Evolutionary conservation across 2,329 filamentous ascomycete species (phyloP).

Genomic region (Paracoccidioides brasiliensis): DNA sequence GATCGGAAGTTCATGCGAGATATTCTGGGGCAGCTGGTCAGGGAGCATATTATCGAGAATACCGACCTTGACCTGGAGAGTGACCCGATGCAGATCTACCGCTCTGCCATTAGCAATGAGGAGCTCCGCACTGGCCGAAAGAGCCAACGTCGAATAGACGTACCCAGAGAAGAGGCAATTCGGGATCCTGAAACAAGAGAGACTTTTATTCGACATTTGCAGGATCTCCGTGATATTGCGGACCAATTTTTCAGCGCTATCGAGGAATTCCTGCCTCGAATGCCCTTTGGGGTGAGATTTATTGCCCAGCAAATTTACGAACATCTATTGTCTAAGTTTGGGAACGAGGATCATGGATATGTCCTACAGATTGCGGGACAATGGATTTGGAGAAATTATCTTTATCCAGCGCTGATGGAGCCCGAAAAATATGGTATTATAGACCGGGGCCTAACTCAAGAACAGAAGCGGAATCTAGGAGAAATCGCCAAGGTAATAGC

Average conservation of each 20-base stretch:
- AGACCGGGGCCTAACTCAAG: constrained; percentile 73
- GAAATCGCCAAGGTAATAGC: constrained; percentile 86
- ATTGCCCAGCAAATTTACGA: constrained; percentile 78
- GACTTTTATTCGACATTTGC: constrained; percentile 85
- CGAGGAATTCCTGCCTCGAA: constrained; percentile 70
- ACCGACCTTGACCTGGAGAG: constrained; percentile 85
- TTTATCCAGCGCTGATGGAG: constrained; percentile 76
- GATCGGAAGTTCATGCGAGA: constrained; percentile 88
- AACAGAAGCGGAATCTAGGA: constrained; percentile 82
- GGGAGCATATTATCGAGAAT: constrained; percentile 87
- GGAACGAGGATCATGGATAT: constrained; percentile 61
- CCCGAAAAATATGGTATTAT: constrained; percentile 90
- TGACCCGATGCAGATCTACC: constrained; percentile 94
- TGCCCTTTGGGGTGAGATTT: constrained; percentile 88
- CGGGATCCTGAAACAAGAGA: constrained; percentile 84
- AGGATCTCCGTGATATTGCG: constrained; percentile 85
- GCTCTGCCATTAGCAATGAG: constrained; percentile 90
- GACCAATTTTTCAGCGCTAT: constrained; percentile 75
- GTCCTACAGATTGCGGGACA: constrained; percentile 73
- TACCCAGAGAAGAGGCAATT: constrained; percentile 87
- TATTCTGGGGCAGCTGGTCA: constrained; percentile 69
- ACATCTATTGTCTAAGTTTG: constrained; percentile 61
- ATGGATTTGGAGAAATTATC: constrained; percentile 90
- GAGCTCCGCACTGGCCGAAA: constrained; percentile 81
- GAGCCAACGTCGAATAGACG: constrained; percentile 67